Base-by-base conservation (phyloP, 1,284 basidiomycete species). In the Spongiforma sp. region DNA sequence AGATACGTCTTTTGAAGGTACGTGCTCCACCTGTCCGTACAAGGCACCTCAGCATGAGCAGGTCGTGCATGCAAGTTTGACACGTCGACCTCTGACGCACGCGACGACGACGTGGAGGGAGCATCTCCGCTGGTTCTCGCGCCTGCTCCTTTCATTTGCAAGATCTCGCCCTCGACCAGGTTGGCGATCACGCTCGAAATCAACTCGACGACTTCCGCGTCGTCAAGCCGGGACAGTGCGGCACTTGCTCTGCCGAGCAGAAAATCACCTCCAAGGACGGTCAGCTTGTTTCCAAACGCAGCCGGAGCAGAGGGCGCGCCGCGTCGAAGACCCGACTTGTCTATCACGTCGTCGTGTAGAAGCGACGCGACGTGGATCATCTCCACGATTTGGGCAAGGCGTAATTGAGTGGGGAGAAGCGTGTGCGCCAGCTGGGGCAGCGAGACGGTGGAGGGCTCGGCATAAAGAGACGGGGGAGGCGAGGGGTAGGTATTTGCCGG, bases 351-450 rank as follows among this genome's bases (percentile, higher is more conserved):
- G 85, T 99, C 96, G 76, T 99, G 98, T 21, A 99, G 82, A 10
- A 98, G 84, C 2, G 94, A 97, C 34, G 98, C 97, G 67, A 98
- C 95, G 76, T 99, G 96, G 66, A 99, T 95, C 95, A 99, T 98
- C 78, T 99, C 98, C 58, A 95, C 92, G 63, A 99, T 98, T 75
- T 97, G 95, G 3, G 97, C 97, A 30, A 99, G 87, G 34, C 97
- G 89, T 30, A 93, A 82, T 78, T 99, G 97, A 1, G 95, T 93
- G 10, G 97, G 95, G 11, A 99, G 86, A 8, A 76, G 71, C 0
- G 68, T 79, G 62, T 41, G 81, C 73, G 61, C 84, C 72, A 37
- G 76, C 61, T 59, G 78, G 76, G 24, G 68, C 36, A 52, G 69
- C 59, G 39, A 69, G 61, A 46, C 71, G 63, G 50, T 36, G 4